These are phyloP conservation scores for Ceratobasidium sp. DNA, from an alignment of 1,284 basidiomycete species.

Conservation along the genomic window DNA sequence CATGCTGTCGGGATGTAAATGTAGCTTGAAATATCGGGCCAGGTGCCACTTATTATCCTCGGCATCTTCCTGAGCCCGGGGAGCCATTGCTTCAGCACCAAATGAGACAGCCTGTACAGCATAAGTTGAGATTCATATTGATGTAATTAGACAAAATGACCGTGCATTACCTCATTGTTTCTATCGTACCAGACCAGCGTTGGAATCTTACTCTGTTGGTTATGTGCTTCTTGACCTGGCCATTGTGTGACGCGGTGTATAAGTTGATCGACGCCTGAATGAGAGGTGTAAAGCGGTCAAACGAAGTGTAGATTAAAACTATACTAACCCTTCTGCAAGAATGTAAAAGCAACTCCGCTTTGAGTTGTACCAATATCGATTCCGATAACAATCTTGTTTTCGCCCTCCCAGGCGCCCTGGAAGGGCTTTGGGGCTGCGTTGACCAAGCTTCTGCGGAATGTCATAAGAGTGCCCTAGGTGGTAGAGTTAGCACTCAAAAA, in stretches of 20 bases:
- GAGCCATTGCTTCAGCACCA: constrained; percentile 34
- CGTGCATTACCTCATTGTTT: constrained; percentile 4
- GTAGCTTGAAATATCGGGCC: constrained; percentile 41
- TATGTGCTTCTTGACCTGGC: constrained; percentile 40
- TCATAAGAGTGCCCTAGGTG: no score
- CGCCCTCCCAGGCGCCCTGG: constrained; percentile 31
- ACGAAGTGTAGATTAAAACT: not conserved
- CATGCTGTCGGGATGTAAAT: constrained; percentile 40
- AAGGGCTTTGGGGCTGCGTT: constrained; percentile 5
- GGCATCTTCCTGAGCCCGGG: not conserved
- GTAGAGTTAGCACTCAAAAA: no score
- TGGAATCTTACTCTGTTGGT: constrained; percentile 38
- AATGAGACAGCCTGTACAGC: constrained; percentile 12
- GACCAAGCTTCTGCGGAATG: not conserved
- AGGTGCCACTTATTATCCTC: constrained; percentile 36
- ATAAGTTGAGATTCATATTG: not conserved
- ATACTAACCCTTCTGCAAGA: constrained; percentile 11
- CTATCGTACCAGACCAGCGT: constrained; percentile 40
- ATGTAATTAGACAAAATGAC: not conserved
- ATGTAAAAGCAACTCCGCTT: constrained; percentile 32
- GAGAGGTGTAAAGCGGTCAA: not conserved
- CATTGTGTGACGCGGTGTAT: constrained; percentile 35
- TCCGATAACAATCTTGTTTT: constrained; percentile 38
- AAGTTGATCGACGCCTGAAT: not conserved
- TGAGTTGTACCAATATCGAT: constrained; percentile 43